Evolutionary conservation across 495 filamentous ascomycete species (phyloP).

Genomic region (Diplogelasinospora grovesii): DNA sequence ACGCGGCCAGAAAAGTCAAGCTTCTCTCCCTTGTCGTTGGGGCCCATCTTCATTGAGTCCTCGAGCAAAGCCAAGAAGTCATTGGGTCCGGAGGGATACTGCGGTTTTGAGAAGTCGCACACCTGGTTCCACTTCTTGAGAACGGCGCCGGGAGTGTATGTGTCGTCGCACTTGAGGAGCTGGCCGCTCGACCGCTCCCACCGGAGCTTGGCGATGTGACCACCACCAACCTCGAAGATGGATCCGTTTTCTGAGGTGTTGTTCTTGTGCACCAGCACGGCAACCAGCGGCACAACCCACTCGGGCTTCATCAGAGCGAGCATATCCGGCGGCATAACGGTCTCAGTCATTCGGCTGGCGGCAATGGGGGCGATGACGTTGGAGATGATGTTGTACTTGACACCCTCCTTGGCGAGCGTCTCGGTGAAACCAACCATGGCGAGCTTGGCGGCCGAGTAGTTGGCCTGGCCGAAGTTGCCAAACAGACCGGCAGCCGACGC

Average conservation of each 20-base stretch:
- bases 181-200: slow-evolving; percentile 94
- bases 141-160: slow-evolving; percentile 81
- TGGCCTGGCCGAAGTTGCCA: slow-evolving; percentile 91
- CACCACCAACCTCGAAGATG: slow-evolving; percentile 93
- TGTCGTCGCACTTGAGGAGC: slow-evolving; percentile 82
- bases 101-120: slow-evolving; percentile 76
- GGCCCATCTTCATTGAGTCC: slow-evolving; percentile 70
- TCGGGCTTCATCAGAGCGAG: slow-evolving; percentile 86
- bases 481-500: slow-evolving; percentile 92
- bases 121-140: slow-evolving; percentile 84
- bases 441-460: slow-evolving; percentile 96
- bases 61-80: slow-evolving; percentile 88
- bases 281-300: slow-evolving; percentile 93
- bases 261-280: slow-evolving; percentile 79
- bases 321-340: slow-evolving; percentile 93
- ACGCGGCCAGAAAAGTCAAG: slow-evolving; percentile 87
- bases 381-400: slow-evolving; percentile 95
- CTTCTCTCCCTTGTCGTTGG: slow-evolving; percentile 67
- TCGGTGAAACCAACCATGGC: slow-evolving; percentile 97
- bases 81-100: slow-evolving; percentile 78
- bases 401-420: slow-evolving; percentile 93
- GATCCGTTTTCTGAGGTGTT: slow-evolving; percentile 78
- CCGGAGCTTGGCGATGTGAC: slow-evolving; percentile 84
- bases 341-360: slow-evolving; percentile 94
- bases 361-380: slow-evolving; percentile 97